Evolutionary conservation across 345 rosid genomes (phyloP), one percentile per base, ranked within the genome.

Genomic region (Fremontodendron californicum): DNA sequence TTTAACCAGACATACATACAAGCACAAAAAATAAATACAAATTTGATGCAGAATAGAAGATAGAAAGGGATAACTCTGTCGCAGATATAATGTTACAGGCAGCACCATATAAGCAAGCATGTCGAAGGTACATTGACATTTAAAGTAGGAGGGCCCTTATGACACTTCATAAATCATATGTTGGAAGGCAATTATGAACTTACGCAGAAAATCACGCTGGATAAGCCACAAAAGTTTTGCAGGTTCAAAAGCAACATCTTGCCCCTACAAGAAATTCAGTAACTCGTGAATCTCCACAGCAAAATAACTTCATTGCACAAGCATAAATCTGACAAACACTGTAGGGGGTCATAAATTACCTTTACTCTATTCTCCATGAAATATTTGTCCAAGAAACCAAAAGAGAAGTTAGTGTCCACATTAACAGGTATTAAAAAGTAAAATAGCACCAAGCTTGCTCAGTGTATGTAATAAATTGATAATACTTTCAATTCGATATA

Each of bases 151-250:
- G 65, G 71, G 51, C 69, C n/a, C 57, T 54, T 37, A 73, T 6
- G 69, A 58, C 29, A 27, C 57, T 12, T 75, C 48, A 43, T 25
- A 65, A 71, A 42, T n/a, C 69, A 66, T 18, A 72, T 5, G 5
- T 46, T 27, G 42, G 29, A 64, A 73, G 73, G 33, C 42, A 71
- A 61, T 65, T 21, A 80, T 42, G 73, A 55, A 82, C 99, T 86
- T 89, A 96, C 99, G 97, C 74, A 96, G 86, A 88, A 96, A 96
- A 86, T 96, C 99, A 45, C 98, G 99, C 84, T 96, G 99, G 80
- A 96, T 96, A 85, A 96, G 99, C 99, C 99, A 96, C 79, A 96
- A 75, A 79, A 96, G 93, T 82, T 94, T 96, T 70, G 99, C 90
- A 19, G 98, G 99, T 81, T 92, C 97, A 82, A 96, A 96, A 72